phyloP scores from a whole-genome alignment of 2,329 filamentous ascomycete genomes.

The Beauveria brongniartii region DNA sequence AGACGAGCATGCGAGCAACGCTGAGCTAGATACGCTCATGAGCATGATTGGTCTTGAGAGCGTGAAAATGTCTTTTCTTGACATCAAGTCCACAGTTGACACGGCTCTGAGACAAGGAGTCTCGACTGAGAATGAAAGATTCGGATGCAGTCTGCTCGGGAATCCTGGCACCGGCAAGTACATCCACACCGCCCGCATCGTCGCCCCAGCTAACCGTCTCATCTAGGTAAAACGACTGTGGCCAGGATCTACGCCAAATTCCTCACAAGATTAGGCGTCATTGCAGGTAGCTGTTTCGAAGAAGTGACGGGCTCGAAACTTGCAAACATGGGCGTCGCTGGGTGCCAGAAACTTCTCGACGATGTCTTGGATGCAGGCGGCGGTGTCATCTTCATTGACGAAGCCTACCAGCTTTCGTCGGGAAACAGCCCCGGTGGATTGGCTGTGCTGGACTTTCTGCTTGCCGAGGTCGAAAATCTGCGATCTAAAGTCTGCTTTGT shows the following conservation, averaged over 20 bases:
- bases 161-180: conserved; percentile 64
- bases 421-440: conserved; percentile 48
- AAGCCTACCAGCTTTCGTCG: conserved; percentile 65
- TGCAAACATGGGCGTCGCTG: conserved; percentile 51
- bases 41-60: conserved; percentile 61
- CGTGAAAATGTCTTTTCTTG: conserved; percentile 57
- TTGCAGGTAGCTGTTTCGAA: conserved; percentile 52
- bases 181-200: neutral
- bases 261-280: conserved; percentile 50
- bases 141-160: conserved; percentile 56
- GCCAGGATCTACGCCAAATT: conserved; percentile 63
- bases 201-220: conserved; percentile 9
- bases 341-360: conserved; percentile 42
- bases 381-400: conserved; percentile 69
- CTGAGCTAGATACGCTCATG: conserved; percentile 56
- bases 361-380: conserved; percentile 49
- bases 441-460: conserved; percentile 60
- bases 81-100: conserved; percentile 57
- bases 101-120: conserved; percentile 47
- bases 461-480: conserved; percentile 65
- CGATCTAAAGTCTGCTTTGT: conserved; percentile 63
- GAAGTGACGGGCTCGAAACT: conserved; percentile 63
- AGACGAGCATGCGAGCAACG: conserved; percentile 40
- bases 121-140: conserved; percentile 48
- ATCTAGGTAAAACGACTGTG: conserved; percentile 59